A percentile compares a stretch with the other conserved stretches of the same genome.
Evolutionary conservation across 2,329 filamentous ascomycete genomes (phyloP).

Genomic region (Pseudogymnoascus sp.): DNA sequence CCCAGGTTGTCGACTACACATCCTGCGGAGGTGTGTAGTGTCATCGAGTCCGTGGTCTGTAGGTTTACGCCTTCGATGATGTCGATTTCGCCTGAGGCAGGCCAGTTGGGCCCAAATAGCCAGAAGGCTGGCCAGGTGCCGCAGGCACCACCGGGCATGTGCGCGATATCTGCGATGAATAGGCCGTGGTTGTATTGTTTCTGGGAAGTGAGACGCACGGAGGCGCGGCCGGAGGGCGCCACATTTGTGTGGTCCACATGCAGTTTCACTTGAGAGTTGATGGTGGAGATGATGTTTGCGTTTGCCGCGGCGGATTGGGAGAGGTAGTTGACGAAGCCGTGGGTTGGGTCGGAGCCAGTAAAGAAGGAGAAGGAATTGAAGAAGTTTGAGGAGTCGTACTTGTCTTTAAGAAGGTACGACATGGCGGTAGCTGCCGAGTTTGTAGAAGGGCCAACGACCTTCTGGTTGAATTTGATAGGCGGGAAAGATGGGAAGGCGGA

Average conservation of each 20-base stretch:
- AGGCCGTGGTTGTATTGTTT: constrained; percentile 55
- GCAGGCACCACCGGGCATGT: constrained; percentile 64
- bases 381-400: constrained; percentile 36
- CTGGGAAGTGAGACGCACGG: constrained; percentile 59
- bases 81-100: constrained; percentile 54
- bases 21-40: constrained; percentile 47
- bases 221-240: constrained; percentile 45
- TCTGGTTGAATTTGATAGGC: not conserved
- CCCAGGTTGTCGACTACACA: constrained; percentile 35
- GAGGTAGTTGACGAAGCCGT: constrained; percentile 59
- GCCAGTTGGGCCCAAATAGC: constrained; percentile 51
- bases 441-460: not conserved
- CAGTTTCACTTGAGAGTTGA: constrained; percentile 51
- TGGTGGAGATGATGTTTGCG: constrained; percentile 48
- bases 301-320: constrained; percentile 41
- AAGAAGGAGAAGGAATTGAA: constrained; percentile 43
- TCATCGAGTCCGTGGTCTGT: constrained; percentile 50
- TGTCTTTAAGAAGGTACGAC: constrained; percentile 32
- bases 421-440: constrained; percentile 12
- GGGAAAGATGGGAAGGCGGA: not conserved
- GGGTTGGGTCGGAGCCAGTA: constrained; percentile 48
- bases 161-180: constrained; percentile 61
- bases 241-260: constrained; percentile 56
- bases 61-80: constrained; percentile 63
- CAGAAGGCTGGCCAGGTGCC: constrained; percentile 66